phyloP scores from a whole-genome alignment of 495 filamentous ascomycete genomes.

The Penicillium bialowiezense region DNA sequence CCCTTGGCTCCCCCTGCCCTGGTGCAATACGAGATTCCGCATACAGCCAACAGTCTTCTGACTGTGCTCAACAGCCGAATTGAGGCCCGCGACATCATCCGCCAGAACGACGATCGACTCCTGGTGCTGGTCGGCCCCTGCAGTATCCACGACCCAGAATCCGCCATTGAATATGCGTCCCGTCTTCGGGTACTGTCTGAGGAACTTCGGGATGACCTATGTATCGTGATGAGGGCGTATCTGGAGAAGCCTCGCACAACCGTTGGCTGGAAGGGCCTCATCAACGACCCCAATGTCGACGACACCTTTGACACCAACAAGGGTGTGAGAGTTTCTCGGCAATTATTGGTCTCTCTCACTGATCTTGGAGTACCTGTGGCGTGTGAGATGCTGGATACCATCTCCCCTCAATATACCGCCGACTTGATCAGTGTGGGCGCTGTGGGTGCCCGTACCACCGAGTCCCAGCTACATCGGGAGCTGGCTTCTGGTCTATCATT shows the following conservation, averaged over 20 bases:
- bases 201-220: conserved; percentile 72
- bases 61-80: conserved; percentile 73
- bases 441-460: conserved; percentile 92
- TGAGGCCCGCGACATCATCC: conserved; percentile 71
- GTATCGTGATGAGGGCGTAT: conserved; percentile 93
- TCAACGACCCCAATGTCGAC: conserved; percentile 96
- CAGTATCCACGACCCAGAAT: conserved; percentile 86
- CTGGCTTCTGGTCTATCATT: conserved; percentile 89
- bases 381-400: conserved; percentile 93
- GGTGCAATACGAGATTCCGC: conserved; percentile 15
- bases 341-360: conserved; percentile 85
- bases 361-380: conserved; percentile 82
- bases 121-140: conserved; percentile 90
- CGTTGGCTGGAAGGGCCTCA: conserved; percentile 95
- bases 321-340: conserved; percentile 77
- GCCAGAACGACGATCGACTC: conserved; percentile 67
- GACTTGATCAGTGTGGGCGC: conserved; percentile 91
- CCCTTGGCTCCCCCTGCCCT: conserved; percentile 13
- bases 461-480: conserved; percentile 89
- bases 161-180: conserved; percentile 76
- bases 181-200: conserved; percentile 70
- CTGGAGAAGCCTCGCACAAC: conserved; percentile 97
- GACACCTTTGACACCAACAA: conserved; percentile 97
- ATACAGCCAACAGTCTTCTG: conserved; percentile 10
- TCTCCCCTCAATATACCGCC: conserved; percentile 86